phyloP scores from a whole-genome alignment of 768 basidiomycete species.

The Ramaria rubella region DNA sequence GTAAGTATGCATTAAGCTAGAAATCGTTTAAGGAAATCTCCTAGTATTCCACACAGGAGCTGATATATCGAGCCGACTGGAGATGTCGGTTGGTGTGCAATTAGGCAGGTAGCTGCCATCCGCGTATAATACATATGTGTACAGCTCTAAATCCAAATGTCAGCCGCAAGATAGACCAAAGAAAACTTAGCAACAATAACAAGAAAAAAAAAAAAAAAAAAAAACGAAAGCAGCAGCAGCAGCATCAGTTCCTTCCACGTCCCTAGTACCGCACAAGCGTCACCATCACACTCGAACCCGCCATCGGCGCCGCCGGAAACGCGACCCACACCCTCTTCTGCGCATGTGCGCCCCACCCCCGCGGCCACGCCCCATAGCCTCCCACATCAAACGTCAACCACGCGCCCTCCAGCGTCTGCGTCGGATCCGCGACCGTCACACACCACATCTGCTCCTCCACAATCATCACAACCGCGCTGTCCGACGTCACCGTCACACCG shows the following conservation, averaged over 20 bases:
- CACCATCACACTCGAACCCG: constrained; percentile 1
- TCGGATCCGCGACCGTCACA: constrained; percentile 60
- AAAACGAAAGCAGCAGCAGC: background rate
- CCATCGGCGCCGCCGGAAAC: constrained; percentile 30
- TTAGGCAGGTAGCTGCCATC: no score
- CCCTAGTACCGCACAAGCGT: background rate
- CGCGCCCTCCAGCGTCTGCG: constrained; percentile 40
- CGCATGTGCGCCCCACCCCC: constrained; percentile 14
- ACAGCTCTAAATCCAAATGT: no score
- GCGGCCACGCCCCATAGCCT: background rate
- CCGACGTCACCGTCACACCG: constrained; percentile 1
- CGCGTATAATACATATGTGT: no score
- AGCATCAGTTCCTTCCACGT: no score
- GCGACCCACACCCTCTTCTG: constrained; percentile 29
- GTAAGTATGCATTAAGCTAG: no score
- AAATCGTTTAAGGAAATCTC: no score
- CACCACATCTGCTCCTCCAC: constrained; percentile 35
- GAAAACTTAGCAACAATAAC: no score
- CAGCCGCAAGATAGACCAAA: no score
- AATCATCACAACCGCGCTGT: constrained; percentile 30
- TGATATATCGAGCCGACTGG: no score
- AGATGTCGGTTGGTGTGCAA: no score
- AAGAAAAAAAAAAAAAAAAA: no score
- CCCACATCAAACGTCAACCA: constrained; percentile 32
- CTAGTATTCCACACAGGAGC: no score